Conservation (phyloP, 352 stramenopile species). For the Plasmopara muralis region DNA sequence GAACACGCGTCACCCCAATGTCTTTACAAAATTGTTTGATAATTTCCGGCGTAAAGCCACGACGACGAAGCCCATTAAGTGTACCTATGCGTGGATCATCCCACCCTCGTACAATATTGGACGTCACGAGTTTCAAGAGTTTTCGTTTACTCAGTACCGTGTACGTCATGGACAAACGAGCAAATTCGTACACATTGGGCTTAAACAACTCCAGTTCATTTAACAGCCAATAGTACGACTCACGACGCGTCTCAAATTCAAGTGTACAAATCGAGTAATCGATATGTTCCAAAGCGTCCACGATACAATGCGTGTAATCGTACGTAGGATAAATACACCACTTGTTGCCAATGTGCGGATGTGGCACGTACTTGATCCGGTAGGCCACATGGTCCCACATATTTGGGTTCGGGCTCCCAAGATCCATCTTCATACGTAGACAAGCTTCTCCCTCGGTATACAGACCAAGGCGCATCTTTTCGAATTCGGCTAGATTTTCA, state of each 20-base stretch:
- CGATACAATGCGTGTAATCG: slow-evolving; percentile 99
- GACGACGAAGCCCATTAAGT: slow-evolving; percentile 89
- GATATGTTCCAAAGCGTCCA: slow-evolving; percentile 97
- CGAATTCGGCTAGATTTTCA: slow-evolving; percentile 95
- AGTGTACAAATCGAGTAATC: slow-evolving; percentile 99
- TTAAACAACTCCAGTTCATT: slow-evolving; percentile 96
- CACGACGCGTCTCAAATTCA: slow-evolving; percentile 97
- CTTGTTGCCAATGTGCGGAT: slow-evolving; percentile 95
- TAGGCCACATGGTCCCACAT: slow-evolving; percentile 98
- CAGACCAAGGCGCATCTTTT: slow-evolving; percentile 94
- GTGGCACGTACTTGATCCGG: slow-evolving; percentile 96
- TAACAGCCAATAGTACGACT: slow-evolving; percentile 99
- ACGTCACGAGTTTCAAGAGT: slow-evolving; percentile 96
- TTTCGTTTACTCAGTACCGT: slow-evolving; percentile 98
- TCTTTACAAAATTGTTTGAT: slow-evolving; percentile 86
- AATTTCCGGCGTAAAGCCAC: slow-evolving; percentile 80
- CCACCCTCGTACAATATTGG: slow-evolving; percentile 86
- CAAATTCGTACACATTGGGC: slow-evolving; percentile 96
- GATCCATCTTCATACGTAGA: slow-evolving; percentile 98
- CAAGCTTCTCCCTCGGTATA: slow-evolving; percentile 88
- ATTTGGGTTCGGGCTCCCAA: slow-evolving; percentile 96
- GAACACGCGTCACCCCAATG: slow-evolving; percentile 79
- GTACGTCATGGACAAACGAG: slow-evolving; percentile 95
- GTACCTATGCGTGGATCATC: slow-evolving; percentile 97
- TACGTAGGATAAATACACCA: slow-evolving; percentile 99